Percentiles rank a stretch among this genome's conserved stretches.
These are phyloP conservation scores for Kwoniella bestiolae DNA, from an alignment of 768 basidiomycete genomes.

Conservation along the genomic window DNA sequence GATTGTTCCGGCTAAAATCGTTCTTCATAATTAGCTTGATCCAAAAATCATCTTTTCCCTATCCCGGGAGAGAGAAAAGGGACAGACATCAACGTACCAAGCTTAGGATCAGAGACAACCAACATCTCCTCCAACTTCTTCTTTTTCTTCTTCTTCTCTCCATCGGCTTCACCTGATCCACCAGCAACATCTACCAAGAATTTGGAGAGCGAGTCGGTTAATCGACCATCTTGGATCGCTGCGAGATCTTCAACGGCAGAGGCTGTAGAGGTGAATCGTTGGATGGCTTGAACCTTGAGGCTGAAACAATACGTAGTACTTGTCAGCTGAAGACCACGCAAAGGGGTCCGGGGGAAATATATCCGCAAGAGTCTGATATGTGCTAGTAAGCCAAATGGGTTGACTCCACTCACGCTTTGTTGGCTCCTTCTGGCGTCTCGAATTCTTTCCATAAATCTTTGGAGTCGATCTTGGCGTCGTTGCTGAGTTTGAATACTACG, in stretches of 20 bases:
- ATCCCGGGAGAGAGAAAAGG: not conserved
- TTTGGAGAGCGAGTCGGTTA: constrained; percentile 89
- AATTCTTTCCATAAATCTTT: constrained; percentile 91
- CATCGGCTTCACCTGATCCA: constrained; percentile 59
- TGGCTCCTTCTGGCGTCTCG: constrained; percentile 87
- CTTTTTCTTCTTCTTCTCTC: constrained; percentile 64
- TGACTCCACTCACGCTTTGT: constrained; percentile 73
- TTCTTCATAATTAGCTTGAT: not conserved
- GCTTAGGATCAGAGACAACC: constrained; percentile 84
- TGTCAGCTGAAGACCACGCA: not conserved
- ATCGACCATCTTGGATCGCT: constrained; percentile 85
- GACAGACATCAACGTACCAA: constrained; percentile 66
- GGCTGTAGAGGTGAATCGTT: constrained; percentile 95
- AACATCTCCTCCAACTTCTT: constrained; percentile 72
- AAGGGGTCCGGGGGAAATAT: not conserved
- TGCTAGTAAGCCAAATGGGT: not conserved
- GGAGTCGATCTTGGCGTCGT: constrained; percentile 82
- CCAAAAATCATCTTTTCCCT: no score
- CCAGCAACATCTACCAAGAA: constrained; percentile 65
- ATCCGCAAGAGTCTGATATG: not conserved
- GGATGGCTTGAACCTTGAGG: constrained; percentile 89
- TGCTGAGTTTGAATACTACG: constrained; percentile 94
- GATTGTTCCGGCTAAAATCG: constrained; percentile 72
- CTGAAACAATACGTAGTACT: constrained; percentile 59
- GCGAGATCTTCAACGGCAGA: constrained; percentile 96